Conservation (phyloP, 2,329 filamentous ascomycete genomes). For the Epichloe typhina region DNA sequence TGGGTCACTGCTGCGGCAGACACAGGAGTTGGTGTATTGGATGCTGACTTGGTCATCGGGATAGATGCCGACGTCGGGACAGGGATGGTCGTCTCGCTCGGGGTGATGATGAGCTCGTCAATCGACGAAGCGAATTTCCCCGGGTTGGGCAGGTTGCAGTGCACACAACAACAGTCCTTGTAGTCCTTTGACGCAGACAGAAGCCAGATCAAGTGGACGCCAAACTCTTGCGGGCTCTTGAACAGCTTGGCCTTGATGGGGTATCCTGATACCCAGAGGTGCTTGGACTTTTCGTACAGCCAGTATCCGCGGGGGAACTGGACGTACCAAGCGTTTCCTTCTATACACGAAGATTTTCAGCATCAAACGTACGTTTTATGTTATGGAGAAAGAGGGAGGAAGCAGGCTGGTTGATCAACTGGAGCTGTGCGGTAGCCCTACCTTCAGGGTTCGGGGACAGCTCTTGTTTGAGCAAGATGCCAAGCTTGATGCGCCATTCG, state of each 20-base stretch:
- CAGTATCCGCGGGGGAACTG: constrained; percentile 31
- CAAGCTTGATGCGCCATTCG: constrained; percentile 32
- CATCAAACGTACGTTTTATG: background rate
- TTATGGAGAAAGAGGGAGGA: too few species aligned
- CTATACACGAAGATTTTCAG: constrained; percentile 11
- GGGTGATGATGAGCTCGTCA: constrained; percentile 13
- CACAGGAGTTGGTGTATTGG: constrained; percentile 2
- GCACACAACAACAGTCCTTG: constrained; percentile 36
- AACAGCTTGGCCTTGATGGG: constrained; percentile 35
- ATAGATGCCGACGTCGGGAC: constrained; percentile 1
- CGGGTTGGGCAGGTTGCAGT: constrained; percentile 27
- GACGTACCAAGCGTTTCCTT: constrained; percentile 31
- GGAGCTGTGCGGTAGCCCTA: constrained; percentile 10
- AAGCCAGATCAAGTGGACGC: constrained; percentile 38
- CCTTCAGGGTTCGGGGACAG: constrained; percentile 27
- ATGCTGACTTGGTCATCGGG: constrained; percentile 2
- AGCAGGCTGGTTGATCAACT: too few species aligned
- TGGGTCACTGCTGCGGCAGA: constrained; percentile 3
- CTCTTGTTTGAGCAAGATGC: constrained; percentile 32
- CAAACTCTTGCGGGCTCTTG: constrained; percentile 40
- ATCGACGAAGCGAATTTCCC: constrained; percentile 10
- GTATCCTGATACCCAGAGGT: constrained; percentile 37
- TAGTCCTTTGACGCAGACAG: constrained; percentile 33
- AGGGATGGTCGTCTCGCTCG: constrained; percentile 8
- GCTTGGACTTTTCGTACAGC: constrained; percentile 34